Percentiles rank a stretch among this genome's conserved stretches.
Evolutionary conservation across 2,329 filamentous ascomycete genomes (phyloP).

Genomic region (Stagonosporopsis chrysanthemi): DNA sequence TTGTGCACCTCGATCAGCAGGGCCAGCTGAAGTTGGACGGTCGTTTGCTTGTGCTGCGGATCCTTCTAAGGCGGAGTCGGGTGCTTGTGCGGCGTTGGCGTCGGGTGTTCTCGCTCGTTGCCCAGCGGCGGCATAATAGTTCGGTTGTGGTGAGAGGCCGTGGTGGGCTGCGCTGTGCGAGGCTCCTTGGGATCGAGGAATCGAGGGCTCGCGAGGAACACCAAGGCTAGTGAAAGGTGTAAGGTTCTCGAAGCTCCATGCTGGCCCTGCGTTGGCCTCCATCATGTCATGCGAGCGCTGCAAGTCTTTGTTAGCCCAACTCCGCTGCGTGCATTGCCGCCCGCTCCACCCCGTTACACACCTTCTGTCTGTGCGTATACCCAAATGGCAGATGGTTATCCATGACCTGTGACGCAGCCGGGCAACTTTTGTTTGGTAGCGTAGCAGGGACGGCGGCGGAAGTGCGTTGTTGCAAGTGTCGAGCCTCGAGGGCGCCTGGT

Average conservation of each 20-base stretch:
- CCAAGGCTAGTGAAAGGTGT: slow-evolving; percentile 17
- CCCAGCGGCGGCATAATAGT: slow-evolving; percentile 5
- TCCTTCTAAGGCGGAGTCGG: slow-evolving; percentile 1
- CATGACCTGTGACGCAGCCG: slow-evolving; percentile 32
- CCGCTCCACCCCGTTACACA: slow-evolving; percentile 29
- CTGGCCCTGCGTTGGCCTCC: slow-evolving; percentile 40
- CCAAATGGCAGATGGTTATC: slow-evolving; percentile 41
- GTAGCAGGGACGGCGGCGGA: not conserved
- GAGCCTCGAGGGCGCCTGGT: slow-evolving; percentile 4
- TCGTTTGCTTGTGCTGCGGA: slow-evolving; percentile 5
- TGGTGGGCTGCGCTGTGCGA: slow-evolving; percentile 17
- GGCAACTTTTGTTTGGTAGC: not conserved
- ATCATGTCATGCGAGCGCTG: slow-evolving; percentile 48
- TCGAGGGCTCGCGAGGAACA: slow-evolving; percentile 13
- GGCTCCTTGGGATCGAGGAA: slow-evolving; percentile 13
- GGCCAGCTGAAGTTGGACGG: slow-evolving; percentile 8
- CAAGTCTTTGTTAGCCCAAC: slow-evolving; percentile 11
- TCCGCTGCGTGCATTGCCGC: slow-evolving; percentile 22
- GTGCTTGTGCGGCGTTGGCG: slow-evolving; percentile 6
- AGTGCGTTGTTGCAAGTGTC: slow-evolving; percentile 5
- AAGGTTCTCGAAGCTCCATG: slow-evolving; percentile 30
- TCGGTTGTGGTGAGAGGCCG: slow-evolving; percentile 9
- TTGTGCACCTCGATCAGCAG: slow-evolving; percentile 23
- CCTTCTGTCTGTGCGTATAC: slow-evolving; percentile 47
- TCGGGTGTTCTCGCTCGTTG: slow-evolving; percentile 17